Evolutionary conservation across 805 yeast genomes (phyloP).

Genomic region (Kodamaea laetipori): DNA sequence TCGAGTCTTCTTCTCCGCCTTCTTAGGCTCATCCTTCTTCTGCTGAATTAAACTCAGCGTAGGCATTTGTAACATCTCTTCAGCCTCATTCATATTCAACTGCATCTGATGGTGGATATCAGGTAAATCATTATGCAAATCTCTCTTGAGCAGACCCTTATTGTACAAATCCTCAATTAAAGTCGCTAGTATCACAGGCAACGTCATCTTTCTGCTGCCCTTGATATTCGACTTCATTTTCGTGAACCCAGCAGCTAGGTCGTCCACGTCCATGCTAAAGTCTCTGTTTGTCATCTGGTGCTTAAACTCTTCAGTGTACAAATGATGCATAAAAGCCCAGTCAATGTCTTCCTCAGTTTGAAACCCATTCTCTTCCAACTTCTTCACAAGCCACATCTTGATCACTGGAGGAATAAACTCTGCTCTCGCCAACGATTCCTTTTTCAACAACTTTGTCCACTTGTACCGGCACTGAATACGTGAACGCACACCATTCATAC

Average conservation of each 20-base stretch:
- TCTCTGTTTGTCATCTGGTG: conserved; percentile 16
- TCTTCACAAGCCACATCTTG: conserved; percentile 41
- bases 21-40: neutral
- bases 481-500: conserved; percentile 85
- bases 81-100: neutral
- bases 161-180: conserved; percentile 3
- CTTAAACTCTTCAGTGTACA: conserved; percentile 31
- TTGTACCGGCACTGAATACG: conserved; percentile 94
- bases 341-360: conserved; percentile 31
- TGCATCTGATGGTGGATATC: conserved; percentile 2
- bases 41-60: neutral
- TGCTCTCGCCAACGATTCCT: conserved; percentile 46
- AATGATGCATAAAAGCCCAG: conserved; percentile 37
- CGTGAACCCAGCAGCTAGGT: conserved; percentile 63
- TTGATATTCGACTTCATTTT: conserved; percentile 55
- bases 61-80: neutral
- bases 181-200: neutral
- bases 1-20: conserved; percentile 6
- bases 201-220: conserved; percentile 32
- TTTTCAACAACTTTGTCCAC: conserved; percentile 80
- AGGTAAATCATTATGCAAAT: neutral
- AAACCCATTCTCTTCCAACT: conserved; percentile 29
- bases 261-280: conserved; percentile 57
- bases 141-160: neutral
- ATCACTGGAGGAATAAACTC: conserved; percentile 35